phyloP scores from a whole-genome alignment of 2,329 filamentous ascomycete species.

The Pseudonectria foliicola region DNA sequence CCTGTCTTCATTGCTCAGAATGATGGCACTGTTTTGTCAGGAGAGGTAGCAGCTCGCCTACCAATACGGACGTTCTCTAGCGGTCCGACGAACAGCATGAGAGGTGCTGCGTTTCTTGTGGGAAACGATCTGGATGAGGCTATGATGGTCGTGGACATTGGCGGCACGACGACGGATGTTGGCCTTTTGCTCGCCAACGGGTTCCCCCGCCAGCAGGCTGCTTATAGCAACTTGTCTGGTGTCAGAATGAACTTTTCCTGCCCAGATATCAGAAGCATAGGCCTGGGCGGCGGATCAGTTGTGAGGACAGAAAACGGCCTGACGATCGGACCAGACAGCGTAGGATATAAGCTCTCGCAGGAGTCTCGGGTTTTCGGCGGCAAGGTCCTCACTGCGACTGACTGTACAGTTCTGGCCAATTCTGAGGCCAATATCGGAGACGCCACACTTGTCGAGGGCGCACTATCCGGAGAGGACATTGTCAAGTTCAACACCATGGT shows the following conservation, averaged over 20 bases:
- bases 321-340: constrained; percentile 54
- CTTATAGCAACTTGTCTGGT: constrained; percentile 55
- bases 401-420: constrained; percentile 36
- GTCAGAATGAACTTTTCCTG: constrained; percentile 55
- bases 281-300: constrained; percentile 51
- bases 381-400: constrained; percentile 50
- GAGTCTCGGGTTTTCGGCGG: constrained; percentile 53
- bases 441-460: constrained; percentile 25
- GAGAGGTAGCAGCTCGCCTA: constrained; percentile 43
- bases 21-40: constrained; percentile 53
- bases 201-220: constrained; percentile 55
- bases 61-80: constrained; percentile 57
- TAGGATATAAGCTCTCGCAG: constrained; percentile 48
- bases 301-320: constrained; percentile 34
- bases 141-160: constrained; percentile 58
- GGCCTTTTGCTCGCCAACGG: constrained; percentile 54
- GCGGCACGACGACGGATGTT: constrained; percentile 60
- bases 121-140: constrained; percentile 29
- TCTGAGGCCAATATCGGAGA: constrained; percentile 34
- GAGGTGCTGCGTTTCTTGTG: constrained; percentile 53
- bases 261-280: constrained; percentile 53
- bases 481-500: constrained; percentile 32
- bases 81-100: constrained; percentile 58
- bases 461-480: constrained; percentile 27
- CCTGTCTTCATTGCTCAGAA: constrained; percentile 57